These are phyloP conservation scores for Chrysoporthe deuterocubensis DNA, from an alignment of 2,329 filamentous ascomycete genomes.

Conservation along the genomic window DNA sequence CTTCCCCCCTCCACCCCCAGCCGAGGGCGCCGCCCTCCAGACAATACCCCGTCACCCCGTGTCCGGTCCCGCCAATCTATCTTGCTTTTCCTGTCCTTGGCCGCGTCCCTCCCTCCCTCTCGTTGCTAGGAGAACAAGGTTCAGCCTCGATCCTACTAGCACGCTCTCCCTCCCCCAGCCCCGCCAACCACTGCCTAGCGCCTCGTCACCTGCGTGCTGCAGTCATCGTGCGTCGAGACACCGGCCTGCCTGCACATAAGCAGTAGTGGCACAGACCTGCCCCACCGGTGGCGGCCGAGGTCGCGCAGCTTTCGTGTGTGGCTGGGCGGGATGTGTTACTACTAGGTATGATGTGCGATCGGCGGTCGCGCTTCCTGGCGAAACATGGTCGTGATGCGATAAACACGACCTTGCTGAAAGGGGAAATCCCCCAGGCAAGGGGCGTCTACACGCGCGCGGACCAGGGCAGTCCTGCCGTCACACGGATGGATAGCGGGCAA, in stretches of 20 bases:
- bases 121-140: not conserved
- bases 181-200: not conserved
- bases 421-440: not conserved
- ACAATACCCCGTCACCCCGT: too few species aligned
- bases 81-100: not conserved
- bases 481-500: not conserved
- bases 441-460: not conserved
- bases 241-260: not conserved
- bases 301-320: not conserved
- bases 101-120: not conserved
- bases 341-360: not conserved
- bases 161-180: not conserved
- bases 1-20: not conserved
- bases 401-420: not conserved
- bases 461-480: not conserved
- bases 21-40: too few species aligned
- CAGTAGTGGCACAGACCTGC: conserved; percentile 1
- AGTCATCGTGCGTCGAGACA: conserved; percentile 9
- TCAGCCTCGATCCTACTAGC: not conserved
- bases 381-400: not conserved
- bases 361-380: not conserved
- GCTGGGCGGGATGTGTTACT: not conserved
- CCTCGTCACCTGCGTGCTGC: not conserved
- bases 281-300: not conserved
- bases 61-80: not conserved